A percentile compares a stretch with the other conserved stretches of the same genome.
Conservation (phyloP, 2,329 filamentous ascomycete species). For the Bipolaris sorokiniana region DNA sequence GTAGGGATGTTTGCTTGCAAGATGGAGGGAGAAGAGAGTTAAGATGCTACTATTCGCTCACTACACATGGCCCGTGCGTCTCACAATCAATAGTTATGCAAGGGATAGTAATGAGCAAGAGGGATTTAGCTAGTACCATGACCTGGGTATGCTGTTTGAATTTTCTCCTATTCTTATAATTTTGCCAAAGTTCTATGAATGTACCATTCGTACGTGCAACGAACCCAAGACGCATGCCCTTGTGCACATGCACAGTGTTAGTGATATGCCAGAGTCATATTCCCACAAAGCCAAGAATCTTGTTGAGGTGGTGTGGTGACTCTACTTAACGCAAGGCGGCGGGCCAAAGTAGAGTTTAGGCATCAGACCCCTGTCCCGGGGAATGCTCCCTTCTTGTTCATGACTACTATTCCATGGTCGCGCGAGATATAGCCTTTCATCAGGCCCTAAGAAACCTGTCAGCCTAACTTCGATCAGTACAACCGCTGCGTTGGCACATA, state of each 20-base stretch:
- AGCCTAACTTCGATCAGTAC: constrained; percentile 15
- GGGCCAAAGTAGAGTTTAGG: constrained; percentile 21
- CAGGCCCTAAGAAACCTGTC: constrained; percentile 65
- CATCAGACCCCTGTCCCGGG: constrained; percentile 78
- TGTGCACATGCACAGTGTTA: constrained; percentile 1
- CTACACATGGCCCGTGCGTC: constrained; percentile 4
- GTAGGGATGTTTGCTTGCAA: too few species aligned
- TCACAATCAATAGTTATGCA: constrained; percentile 5
- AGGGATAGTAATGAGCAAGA: neutral
- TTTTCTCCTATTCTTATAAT: neutral
- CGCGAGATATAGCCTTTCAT: constrained; percentile 99
- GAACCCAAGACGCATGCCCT: neutral
- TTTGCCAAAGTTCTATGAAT: neutral
- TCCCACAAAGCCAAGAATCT: neutral
- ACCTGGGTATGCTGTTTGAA: too few species aligned
- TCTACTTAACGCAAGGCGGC: constrained; percentile 18
- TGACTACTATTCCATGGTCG: constrained; percentile 84
- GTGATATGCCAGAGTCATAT: constrained; percentile 12
- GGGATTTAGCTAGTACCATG: neutral
- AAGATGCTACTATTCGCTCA: constrained; percentile 11
- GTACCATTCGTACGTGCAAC: neutral
- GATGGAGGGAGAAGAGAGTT: too few species aligned
- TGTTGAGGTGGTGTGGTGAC: constrained; percentile 15
- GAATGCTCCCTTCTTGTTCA: constrained; percentile 93
- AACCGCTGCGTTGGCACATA: constrained; percentile 52